These are phyloP conservation scores for Claviceps sp. DNA, from an alignment of 2,329 filamentous ascomycete genomes.

Conservation along the genomic window DNA sequence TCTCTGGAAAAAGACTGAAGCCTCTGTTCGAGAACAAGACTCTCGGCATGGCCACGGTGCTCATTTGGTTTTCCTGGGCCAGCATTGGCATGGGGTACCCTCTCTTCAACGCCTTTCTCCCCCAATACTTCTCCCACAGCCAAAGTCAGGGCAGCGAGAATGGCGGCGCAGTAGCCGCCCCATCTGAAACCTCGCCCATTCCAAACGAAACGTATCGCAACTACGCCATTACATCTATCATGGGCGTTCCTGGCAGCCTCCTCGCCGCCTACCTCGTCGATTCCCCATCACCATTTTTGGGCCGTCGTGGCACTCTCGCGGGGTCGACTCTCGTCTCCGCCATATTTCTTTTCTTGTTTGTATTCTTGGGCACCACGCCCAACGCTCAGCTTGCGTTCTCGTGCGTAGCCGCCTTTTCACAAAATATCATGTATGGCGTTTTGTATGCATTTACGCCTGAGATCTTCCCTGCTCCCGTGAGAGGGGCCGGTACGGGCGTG, in stretches of 20 bases:
- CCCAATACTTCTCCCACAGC: constrained; percentile 59
- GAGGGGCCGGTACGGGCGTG: constrained; percentile 60
- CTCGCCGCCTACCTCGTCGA: constrained; percentile 62
- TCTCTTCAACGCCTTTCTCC: constrained; percentile 82
- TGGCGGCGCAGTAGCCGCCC: constrained; percentile 8
- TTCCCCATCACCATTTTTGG: constrained; percentile 45
- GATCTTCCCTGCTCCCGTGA: constrained; percentile 58
- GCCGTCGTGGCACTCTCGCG: constrained; percentile 61
- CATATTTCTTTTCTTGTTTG: constrained; percentile 55
- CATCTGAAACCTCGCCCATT: constrained; percentile 23
- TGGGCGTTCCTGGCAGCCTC: constrained; percentile 64
- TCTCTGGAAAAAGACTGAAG: constrained; percentile 52
- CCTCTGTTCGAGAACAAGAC: constrained; percentile 48
- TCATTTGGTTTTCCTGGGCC: constrained; percentile 70
- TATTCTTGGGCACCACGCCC: constrained; percentile 42
- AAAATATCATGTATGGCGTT: constrained; percentile 68
- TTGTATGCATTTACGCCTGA: constrained; percentile 68
- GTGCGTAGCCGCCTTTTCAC: constrained; percentile 56
- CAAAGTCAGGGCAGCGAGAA: constrained; percentile 30
- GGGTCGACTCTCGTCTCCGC: constrained; percentile 54
- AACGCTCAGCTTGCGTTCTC: constrained; percentile 50
- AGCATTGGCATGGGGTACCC: constrained; percentile 79
- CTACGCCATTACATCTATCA: constrained; percentile 67
- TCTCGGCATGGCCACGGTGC: constrained; percentile 34
- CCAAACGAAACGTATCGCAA: constrained; percentile 54